phyloP scores from a whole-genome alignment of 208 protist species.

The Plasmodiophora brassicae region DNA sequence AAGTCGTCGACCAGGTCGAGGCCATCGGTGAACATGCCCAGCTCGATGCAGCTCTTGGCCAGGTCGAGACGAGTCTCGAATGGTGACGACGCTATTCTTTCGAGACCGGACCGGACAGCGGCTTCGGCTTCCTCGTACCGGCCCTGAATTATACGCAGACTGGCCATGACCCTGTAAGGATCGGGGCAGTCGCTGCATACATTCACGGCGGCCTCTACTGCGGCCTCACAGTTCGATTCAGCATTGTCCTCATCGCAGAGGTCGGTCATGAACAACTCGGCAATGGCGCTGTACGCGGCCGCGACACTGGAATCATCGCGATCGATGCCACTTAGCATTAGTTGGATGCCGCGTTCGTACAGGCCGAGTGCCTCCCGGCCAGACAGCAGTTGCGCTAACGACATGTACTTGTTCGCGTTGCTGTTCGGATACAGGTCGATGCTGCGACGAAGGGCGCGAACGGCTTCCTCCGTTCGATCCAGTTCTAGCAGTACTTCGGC shows the following conservation, averaged over 20 bases:
- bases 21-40: background rate
- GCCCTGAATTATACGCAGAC: background rate
- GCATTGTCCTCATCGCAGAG: constrained; percentile 25
- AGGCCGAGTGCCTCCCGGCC: background rate
- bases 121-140: background rate
- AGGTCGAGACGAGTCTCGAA: background rate
- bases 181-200: background rate
- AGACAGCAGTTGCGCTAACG: background rate
- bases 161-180: background rate
- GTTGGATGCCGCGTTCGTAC: background rate
- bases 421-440: background rate
- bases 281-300: background rate
- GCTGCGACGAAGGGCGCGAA: background rate
- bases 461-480: background rate
- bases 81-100: background rate
- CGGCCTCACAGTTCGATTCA: background rate
- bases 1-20: background rate
- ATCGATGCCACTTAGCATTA: background rate
- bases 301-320: background rate
- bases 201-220: background rate
- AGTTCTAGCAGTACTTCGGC: background rate
- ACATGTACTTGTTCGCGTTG: background rate
- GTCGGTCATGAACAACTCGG: constrained; percentile 26
- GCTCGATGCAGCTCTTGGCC: constrained; percentile 23
- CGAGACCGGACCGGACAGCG: background rate